A percentile compares a stretch with the other conserved stretches of the same genome.
These are phyloP conservation scores for Fusarium vanettenii DNA, from an alignment of 2,329 filamentous ascomycete species.

Conservation along the genomic window DNA sequence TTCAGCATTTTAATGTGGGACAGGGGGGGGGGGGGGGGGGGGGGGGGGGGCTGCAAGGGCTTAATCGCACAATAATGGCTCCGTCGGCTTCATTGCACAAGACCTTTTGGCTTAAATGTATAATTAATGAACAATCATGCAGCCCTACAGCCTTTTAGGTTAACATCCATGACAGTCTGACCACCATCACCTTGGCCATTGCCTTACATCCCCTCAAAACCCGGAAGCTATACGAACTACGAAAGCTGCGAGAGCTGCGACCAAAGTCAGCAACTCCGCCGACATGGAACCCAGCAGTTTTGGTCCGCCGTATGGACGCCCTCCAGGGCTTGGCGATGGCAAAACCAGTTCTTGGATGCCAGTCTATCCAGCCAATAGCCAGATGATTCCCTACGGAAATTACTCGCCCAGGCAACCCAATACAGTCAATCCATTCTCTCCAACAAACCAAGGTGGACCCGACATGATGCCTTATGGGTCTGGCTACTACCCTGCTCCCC, in stretches of 20 bases:
- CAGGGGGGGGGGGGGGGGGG: too few relatives aligned
- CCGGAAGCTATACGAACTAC: background rate
- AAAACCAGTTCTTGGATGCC: background rate
- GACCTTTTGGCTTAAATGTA: background rate
- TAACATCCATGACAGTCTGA: background rate
- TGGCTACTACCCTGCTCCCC: background rate
- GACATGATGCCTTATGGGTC: background rate
- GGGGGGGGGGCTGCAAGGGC: background rate
- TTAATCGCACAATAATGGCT: background rate
- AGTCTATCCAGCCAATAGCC: background rate
- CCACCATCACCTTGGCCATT: background rate
- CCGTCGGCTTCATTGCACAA: too few relatives aligned
- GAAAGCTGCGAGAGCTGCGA: background rate
- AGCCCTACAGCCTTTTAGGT: background rate
- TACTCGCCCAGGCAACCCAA: background rate
- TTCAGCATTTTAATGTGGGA: background rate
- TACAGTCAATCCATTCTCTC: background rate
- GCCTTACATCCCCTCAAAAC: background rate
- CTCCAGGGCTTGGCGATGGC: background rate
- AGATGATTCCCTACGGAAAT: background rate
- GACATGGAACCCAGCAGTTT: background rate
- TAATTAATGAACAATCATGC: background rate
- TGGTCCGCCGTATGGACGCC: background rate
- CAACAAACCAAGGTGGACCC: background rate
- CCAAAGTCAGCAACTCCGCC: background rate